Evolutionary conservation across 2,329 filamentous ascomycete genomes (phyloP), one percentile per base, ranked within the genome.

Genomic region (Nemania bipapillata): DNA sequence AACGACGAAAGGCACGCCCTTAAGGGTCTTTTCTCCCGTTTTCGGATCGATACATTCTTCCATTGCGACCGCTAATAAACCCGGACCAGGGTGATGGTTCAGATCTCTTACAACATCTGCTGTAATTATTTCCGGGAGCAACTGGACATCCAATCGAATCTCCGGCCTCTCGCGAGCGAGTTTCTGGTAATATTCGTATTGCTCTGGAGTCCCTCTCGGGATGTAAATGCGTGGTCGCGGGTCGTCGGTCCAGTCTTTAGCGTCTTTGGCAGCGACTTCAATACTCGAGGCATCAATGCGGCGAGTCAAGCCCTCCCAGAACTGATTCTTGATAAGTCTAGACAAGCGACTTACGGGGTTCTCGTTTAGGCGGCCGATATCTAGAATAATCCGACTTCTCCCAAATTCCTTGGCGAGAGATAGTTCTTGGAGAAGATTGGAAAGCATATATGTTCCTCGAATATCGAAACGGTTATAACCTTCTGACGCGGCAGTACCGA

Each of bases 371-470:
- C 95, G 91, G 9, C 91, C 91, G 78, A 97, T 94, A 76, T 98
- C 94, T 52, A 99, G 87, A 62, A 97, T 89, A 75, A 98, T 95
- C 77, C 93, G 90, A 80, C 94, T 93, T 69, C 93, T 91, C 67
- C 93, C 94, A 77, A 93, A 94, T 79, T 96, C 92, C 84, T 97
- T 91, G 72, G 96, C 96, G 73, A 98, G 86, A 1, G 92, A 96
- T 73, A 99, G 87, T 82, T 99, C 96, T 81, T 99, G 96, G 47
- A 98, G 86, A 53, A 98, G 88, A 79, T 98, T 99, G 70, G 95
- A 97, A 67, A 99, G 87, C 91, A 97, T 96, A 81, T 99, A 99
- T 35, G 93, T 98, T 76, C 96, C 96, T 72, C 95, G 92, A 70
- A 99, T 89, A 78, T 98, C 94, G 80, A 95, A 94, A 71, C 90